phyloP scores from a whole-genome alignment of 345 rosid species.

The Brassica cretica region DNA sequence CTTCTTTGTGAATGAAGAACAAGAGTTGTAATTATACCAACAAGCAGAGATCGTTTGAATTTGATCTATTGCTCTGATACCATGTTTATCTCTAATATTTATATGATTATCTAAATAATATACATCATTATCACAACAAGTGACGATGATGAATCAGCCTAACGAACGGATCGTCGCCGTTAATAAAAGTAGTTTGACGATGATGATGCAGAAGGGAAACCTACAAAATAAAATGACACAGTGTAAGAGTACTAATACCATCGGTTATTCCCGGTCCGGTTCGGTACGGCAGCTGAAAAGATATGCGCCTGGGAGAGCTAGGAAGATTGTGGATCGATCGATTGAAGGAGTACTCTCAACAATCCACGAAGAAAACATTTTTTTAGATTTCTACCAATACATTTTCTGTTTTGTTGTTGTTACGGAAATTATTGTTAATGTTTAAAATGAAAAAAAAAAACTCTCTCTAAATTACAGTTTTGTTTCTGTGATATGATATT shows the following conservation, averaged over 20 bases:
- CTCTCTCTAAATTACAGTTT: slow-evolving; percentile 2
- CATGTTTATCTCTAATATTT: no score
- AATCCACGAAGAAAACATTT: slow-evolving; percentile 62
- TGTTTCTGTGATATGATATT: slow-evolving; percentile 1
- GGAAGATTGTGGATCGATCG: slow-evolving; percentile 66
- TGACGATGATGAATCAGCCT: slow-evolving; percentile 27
- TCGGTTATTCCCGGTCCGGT: slow-evolving; percentile 48
- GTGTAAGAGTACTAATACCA: not conserved
- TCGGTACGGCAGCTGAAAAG: slow-evolving; percentile 55
- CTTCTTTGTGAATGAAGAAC: no score
- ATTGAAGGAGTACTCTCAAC: slow-evolving; percentile 58
- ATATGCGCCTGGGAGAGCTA: slow-evolving; percentile 60
- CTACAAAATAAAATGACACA: slow-evolving; percentile 8
- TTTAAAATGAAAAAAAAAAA: not conserved
- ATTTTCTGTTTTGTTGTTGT: not conserved
- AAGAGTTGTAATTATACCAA: no score
- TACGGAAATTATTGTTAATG: slow-evolving; percentile 11
- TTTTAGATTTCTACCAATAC: slow-evolving; percentile 11
- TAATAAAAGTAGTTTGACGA: not conserved
- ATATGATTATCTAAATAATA: no score
- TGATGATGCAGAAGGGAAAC: slow-evolving; percentile 2
- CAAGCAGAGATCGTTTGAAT: no score
- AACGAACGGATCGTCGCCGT: not conserved
- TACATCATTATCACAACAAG: no score
- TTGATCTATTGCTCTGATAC: no score